Conservation (phyloP, 108 stramenopile genomes). For the Fragilaria crotonensis region DNA sequence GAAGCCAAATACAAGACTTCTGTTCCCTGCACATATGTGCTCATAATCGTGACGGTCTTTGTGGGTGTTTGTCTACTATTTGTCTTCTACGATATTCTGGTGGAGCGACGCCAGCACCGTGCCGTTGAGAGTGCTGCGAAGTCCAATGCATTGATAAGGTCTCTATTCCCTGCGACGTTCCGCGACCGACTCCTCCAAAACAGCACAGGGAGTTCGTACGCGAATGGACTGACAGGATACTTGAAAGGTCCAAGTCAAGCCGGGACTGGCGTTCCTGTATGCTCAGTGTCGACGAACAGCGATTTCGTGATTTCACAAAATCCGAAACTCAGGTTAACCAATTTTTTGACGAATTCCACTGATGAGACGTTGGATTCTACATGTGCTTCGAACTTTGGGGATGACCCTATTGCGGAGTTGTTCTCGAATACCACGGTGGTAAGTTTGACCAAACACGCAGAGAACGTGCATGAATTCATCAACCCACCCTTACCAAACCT, state of each 20-base stretch:
- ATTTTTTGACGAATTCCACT: neutral
- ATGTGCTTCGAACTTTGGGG: neutral
- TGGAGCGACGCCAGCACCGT: slow-evolving; percentile 9
- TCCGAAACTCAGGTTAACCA: neutral
- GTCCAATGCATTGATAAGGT: slow-evolving; percentile 3
- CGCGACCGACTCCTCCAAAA: slow-evolving; percentile 13
- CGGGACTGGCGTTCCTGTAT: too few species aligned
- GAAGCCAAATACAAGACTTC: too few species aligned
- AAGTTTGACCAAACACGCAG: too few species aligned
- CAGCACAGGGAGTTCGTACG: neutral
- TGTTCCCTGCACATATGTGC: too few species aligned
- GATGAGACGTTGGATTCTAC: neutral
- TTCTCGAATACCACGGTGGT: too few species aligned
- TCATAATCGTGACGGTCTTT: too few species aligned
- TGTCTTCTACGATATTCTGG: slow-evolving; percentile 10
- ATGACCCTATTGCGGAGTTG: neutral
- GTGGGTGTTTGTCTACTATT: slow-evolving; percentile 9
- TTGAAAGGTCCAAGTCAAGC: too few species aligned
- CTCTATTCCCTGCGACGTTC: slow-evolving; percentile 16
- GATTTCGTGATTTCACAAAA: too few species aligned
- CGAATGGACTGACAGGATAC: neutral
- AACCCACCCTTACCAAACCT: too few species aligned
- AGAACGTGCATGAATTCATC: too few species aligned
- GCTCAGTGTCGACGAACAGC: too few species aligned
- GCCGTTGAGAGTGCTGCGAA: slow-evolving; percentile 6